Evolutionary conservation across 1,284 basidiomycete genomes (phyloP).

Genomic region (Sparassis latifolia): DNA sequence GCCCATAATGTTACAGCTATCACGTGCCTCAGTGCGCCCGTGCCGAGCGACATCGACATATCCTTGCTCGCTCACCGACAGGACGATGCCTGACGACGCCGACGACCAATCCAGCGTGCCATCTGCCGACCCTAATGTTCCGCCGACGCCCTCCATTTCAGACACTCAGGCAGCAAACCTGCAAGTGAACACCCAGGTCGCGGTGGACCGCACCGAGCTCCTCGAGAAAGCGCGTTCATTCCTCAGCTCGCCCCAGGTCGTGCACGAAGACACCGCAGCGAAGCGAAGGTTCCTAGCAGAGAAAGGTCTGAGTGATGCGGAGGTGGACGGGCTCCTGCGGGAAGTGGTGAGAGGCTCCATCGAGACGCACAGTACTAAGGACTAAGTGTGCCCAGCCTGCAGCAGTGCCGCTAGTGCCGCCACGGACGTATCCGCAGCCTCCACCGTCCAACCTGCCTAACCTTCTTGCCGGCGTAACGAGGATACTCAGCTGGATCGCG

Average conservation of each 20-base stretch:
- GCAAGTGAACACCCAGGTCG: no score
- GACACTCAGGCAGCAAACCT: no score
- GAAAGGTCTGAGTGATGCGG: conserved; percentile 57
- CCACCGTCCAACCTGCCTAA: conserved; percentile 65
- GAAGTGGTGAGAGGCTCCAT: conserved; percentile 39
- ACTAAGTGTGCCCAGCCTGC: conserved; percentile 33
- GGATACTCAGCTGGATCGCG: conserved; percentile 58
- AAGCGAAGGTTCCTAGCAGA: conserved; percentile 65
- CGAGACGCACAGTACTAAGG: no score
- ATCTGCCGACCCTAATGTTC: no score
- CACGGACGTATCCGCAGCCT: conserved; percentile 65
- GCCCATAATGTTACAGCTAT: neutral
- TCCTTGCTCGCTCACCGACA: no score
- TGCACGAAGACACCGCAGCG: conserved; percentile 44
- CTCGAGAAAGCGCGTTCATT: conserved; percentile 57
- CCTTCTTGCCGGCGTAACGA: conserved; percentile 52
- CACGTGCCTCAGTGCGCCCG: no score
- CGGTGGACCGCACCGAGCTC: conserved; percentile 32
- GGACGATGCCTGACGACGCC: no score
- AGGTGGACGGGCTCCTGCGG: conserved; percentile 55
- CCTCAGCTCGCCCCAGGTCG: conserved; percentile 57
- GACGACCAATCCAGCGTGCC: no score
- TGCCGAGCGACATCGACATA: no score
- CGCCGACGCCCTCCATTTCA: no score
- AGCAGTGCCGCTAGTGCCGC: conserved; percentile 51